phyloP scores from a whole-genome alignment of 2,329 filamentous ascomycete species.

The Colletotrichum cereale region DNA sequence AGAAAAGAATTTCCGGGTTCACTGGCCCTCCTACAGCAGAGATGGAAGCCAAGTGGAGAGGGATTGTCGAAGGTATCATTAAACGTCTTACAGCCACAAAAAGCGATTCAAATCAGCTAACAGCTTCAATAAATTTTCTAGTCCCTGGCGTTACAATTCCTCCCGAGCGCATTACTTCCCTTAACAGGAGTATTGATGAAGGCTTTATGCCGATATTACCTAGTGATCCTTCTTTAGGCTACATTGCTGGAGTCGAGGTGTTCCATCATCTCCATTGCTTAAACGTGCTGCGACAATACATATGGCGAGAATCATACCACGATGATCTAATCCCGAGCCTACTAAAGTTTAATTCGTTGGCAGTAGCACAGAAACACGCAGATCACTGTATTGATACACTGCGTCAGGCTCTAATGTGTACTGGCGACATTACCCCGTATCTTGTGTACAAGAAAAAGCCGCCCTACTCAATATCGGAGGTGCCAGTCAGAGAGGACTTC shows the following conservation, averaged over 20 bases:
- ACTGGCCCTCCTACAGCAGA: conserved; percentile 20
- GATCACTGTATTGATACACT: conserved; percentile 22
- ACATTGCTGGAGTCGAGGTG: conserved; percentile 2
- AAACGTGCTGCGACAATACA: conserved; percentile 15
- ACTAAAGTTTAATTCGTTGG: conserved; percentile 6
- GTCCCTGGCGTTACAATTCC: conserved; percentile 14
- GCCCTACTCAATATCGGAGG: background rate
- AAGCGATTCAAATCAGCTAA: too few relatives aligned
- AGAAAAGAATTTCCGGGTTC: background rate
- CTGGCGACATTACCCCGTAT: conserved; percentile 13
- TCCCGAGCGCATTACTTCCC: conserved; percentile 5
- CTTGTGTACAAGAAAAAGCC: background rate
- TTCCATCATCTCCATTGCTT: conserved; percentile 25
- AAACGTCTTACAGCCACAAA: too few relatives aligned
- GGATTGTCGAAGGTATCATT: background rate
- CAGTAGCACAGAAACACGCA: conserved; percentile 1
- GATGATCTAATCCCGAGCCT: conserved; percentile 2
- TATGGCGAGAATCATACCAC: conserved; percentile 27
- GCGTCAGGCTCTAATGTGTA: conserved; percentile 15
- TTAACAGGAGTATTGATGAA: conserved; percentile 21
- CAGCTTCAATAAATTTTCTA: too few relatives aligned
- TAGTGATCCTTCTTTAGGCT: conserved; percentile 4
- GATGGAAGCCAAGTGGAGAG: conserved; percentile 21
- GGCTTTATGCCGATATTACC: background rate
- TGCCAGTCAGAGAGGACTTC: conserved; percentile 3